Percentiles rank a stretch among this genome's conserved stretches.
Evolutionary conservation across 2,329 filamentous ascomycete species (phyloP).

Genomic region (Ascochyta pisi): DNA sequence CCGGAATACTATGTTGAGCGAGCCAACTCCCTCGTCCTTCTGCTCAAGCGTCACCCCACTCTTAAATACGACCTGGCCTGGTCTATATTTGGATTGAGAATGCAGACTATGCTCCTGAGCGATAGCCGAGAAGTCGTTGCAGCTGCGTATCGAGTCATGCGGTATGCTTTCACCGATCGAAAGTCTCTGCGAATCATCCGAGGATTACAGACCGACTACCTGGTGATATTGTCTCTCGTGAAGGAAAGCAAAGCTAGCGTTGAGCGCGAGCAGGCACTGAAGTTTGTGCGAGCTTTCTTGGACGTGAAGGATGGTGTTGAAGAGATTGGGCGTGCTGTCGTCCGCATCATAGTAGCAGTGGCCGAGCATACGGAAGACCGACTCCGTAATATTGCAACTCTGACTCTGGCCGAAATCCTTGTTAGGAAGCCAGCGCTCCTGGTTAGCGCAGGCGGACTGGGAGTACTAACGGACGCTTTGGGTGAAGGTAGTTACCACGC

Average conservation of each 20-base stretch:
- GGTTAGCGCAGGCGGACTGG: slow-evolving; percentile 82
- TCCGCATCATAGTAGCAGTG: slow-evolving; percentile 87
- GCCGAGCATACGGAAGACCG: slow-evolving; percentile 87
- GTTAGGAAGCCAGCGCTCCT: slow-evolving; percentile 83
- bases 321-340: slow-evolving; percentile 85
- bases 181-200: slow-evolving; percentile 89
- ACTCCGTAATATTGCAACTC: slow-evolving; percentile 85
- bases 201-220: slow-evolving; percentile 85
- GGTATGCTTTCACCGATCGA: slow-evolving; percentile 92
- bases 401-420: slow-evolving; percentile 91
- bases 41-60: slow-evolving; percentile 92
- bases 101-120: slow-evolving; percentile 95
- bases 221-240: slow-evolving; percentile 89
- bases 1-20: slow-evolving; percentile 95
- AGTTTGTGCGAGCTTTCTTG: slow-evolving; percentile 92
- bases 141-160: slow-evolving; percentile 89
- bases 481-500: slow-evolving; percentile 91
- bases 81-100: slow-evolving; percentile 90
- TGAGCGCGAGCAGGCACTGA: slow-evolving; percentile 94
- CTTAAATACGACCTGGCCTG: slow-evolving; percentile 97
- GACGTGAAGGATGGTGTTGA: slow-evolving; percentile 92
- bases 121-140: slow-evolving; percentile 96
- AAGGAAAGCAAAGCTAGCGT: slow-evolving; percentile 98
- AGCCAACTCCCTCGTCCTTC: slow-evolving; percentile 89
- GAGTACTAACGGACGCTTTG: slow-evolving; percentile 87